Base-by-base conservation (phyloP, 78 protist genomes). In the Planoprotostelium fungivorum region DNA sequence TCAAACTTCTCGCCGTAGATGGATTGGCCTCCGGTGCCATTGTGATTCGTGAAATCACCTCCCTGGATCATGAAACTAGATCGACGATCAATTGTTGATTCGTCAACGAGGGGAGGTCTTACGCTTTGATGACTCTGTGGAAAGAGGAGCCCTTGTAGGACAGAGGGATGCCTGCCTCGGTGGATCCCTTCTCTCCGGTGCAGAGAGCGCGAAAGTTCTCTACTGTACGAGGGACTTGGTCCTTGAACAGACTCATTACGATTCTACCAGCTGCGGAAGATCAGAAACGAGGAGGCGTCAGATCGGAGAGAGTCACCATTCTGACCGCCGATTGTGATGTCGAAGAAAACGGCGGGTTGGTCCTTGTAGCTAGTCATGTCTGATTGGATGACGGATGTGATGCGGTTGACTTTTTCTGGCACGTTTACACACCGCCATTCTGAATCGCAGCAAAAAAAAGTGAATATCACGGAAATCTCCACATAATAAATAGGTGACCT, bases 21-120 rank as follows among this genome's bases (percentile, higher is more conserved):
- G 88, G 98, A 96, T 94, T 98, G 95, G 34, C 99, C 99, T n/a
- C 99, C 99, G 29, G 98, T 95, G 35, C 99, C 99, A 83, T 98
- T 93, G 36, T 94, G 95, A 23, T 84, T 39, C 34, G 98, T 96
- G 89, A 98, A 96, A 93, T 98, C 99, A 86, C 96, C 96, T 89
- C 95, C 95, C 86, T 93, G 95, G 86, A 96, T 87, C 99, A 98
- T 98, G 91, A 98, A 98, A 51, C 73, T 51, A 51, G 16, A n/a
- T n/a, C n/a, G 31, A 51, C 31, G 31, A 16, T 51, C 73, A 51
- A 51, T 51, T 51, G 5, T 51, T 51, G 73, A 25, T 25, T 51
- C 5, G 73, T 51, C 31, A 51, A 51, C 5, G 5, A 51, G 5
- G 73, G 73, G 73, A 51, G 31, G 73, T 25, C 73, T 51, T 16